A percentile compares a stretch with the other conserved stretches of the same genome.
phyloP scores from a whole-genome alignment of 495 filamentous ascomycete genomes.

The Penicillium waksmanii region DNA sequence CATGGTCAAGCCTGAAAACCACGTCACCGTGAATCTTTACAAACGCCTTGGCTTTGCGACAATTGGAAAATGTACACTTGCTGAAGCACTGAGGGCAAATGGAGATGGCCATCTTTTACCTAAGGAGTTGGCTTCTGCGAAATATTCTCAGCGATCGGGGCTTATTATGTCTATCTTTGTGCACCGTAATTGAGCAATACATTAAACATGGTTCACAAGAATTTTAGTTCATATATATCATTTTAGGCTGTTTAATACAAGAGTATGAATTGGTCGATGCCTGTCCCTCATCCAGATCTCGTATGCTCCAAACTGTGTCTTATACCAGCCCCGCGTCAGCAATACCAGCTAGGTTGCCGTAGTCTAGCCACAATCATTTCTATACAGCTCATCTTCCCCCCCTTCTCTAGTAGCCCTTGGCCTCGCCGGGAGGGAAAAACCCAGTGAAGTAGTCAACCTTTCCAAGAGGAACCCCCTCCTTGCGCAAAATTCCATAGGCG shows the following conservation, averaged over 20 bases:
- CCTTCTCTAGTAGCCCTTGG: not conserved
- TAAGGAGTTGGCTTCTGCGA: conserved; percentile 25
- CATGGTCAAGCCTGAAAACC: conserved; percentile 37
- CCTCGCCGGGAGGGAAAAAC: conserved; percentile 37
- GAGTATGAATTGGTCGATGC: no score
- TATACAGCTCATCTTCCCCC: not conserved
- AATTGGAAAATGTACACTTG: conserved; percentile 33
- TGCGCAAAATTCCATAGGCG: conserved; percentile 59
- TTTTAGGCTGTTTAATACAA: no score
- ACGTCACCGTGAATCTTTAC: conserved; percentile 35
- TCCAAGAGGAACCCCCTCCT: conserved; percentile 58
- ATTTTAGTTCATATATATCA: no score
- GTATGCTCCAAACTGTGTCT: not conserved
- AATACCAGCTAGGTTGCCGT: no score
- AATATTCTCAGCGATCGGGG: conserved; percentile 26
- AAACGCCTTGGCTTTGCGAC: conserved; percentile 34
- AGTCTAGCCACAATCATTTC: no score
- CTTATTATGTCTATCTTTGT: conserved; percentile 21
- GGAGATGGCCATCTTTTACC: conserved; percentile 37
- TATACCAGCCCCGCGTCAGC: not conserved
- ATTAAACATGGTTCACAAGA: not conserved
- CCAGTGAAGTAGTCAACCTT: conserved; percentile 46
- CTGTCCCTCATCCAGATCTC: no score
- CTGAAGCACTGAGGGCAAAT: conserved; percentile 38
- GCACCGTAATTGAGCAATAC: not conserved